Conservation (phyloP, 768 basidiomycete species). For the Collybiopsis luxurians region DNA sequence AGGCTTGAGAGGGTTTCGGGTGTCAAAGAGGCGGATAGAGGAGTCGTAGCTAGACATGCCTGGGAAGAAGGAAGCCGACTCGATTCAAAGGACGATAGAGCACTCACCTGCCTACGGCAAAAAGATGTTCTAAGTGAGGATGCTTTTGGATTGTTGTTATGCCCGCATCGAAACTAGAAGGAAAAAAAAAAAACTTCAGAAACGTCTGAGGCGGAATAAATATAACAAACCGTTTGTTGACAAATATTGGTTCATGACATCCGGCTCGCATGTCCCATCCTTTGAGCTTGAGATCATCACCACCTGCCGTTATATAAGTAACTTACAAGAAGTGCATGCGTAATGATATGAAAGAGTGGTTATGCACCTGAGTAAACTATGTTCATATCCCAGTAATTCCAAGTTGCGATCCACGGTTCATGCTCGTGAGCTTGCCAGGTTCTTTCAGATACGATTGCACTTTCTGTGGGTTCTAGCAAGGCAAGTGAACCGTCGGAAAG, state of each 20-base stretch:
- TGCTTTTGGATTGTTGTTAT: conserved; percentile 89
- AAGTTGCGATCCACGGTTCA: conserved; percentile 93
- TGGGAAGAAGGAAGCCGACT: neutral
- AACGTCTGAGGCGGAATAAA: neutral
- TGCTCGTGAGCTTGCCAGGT: conserved; percentile 89
- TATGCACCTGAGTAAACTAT: conserved; percentile 78
- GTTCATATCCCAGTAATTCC: conserved; percentile 83
- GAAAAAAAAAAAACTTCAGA: conserved; percentile 8
- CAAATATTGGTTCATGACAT: conserved; percentile 54
- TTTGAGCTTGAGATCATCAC: conserved; percentile 89
- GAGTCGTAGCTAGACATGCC: conserved; percentile 69
- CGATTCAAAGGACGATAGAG: neutral
- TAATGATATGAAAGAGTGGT: neutral
- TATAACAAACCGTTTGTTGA: conserved; percentile 63
- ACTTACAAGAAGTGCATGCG: neutral
- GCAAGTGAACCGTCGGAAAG: conserved; percentile 76
- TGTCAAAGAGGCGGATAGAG: conserved; percentile 79
- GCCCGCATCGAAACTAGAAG: conserved; percentile 81
- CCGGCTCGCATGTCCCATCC: conserved; percentile 84
- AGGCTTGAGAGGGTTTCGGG: conserved; percentile 59
- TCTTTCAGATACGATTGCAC: conserved; percentile 29
- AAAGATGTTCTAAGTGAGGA: conserved; percentile 71
- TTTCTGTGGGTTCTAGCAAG: conserved; percentile 42
- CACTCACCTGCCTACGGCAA: conserved; percentile 87
- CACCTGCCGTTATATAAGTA: no score